Evolutionary conservation across 2,329 filamentous ascomycete species (phyloP).

Genomic region (Colletotrichum endophyticum): DNA sequence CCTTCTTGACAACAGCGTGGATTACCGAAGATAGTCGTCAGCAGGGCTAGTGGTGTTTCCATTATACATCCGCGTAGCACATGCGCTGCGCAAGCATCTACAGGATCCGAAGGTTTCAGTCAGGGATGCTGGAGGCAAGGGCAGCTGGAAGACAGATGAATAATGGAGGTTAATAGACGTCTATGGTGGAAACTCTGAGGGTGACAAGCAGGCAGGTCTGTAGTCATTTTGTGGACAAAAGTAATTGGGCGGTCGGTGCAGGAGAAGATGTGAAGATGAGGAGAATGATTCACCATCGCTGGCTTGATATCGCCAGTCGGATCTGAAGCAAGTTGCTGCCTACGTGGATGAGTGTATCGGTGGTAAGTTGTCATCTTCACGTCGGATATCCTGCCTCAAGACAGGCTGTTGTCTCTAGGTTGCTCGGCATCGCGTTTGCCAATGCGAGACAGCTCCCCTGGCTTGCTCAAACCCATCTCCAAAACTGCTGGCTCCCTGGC

Average conservation of each 20-base stretch:
- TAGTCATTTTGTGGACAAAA: background rate
- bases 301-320: background rate
- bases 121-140: background rate
- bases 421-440: background rate
- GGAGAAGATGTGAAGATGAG: background rate
- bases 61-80: background rate
- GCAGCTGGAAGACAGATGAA: background rate
- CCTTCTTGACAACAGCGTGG: background rate
- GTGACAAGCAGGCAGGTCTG: background rate
- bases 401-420: background rate
- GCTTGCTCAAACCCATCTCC: background rate
- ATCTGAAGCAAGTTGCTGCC: background rate
- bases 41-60: background rate
- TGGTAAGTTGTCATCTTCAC: background rate
- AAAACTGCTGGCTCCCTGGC: background rate
- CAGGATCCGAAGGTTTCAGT: background rate
- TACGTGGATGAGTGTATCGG: background rate
- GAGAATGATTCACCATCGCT: background rate
- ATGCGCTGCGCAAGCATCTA: background rate
- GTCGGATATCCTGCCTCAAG: background rate
- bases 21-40: background rate
- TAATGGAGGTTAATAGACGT: background rate
- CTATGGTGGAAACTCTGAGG: background rate
- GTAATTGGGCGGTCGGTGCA: background rate
- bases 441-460: background rate